Evolutionary conservation across 2,329 filamentous ascomycete species (phyloP).

Genomic region (Plenodomus biglobosus): DNA sequence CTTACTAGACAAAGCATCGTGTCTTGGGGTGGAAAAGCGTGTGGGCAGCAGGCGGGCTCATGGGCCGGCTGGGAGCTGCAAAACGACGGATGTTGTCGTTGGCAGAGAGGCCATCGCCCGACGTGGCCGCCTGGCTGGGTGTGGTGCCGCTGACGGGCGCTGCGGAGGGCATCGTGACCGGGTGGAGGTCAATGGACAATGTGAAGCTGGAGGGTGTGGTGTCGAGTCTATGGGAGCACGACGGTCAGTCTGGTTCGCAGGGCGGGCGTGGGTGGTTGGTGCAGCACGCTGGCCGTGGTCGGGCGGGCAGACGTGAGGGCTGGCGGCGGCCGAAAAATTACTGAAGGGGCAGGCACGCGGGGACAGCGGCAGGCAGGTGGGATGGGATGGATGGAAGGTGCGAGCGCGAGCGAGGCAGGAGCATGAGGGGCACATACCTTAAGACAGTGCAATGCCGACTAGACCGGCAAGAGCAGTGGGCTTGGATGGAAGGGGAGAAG

Average conservation of each 20-base stretch:
- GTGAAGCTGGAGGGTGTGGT: constrained; percentile 4
- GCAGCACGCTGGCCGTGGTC: too few species aligned
- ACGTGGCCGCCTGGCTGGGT: constrained; percentile 34
- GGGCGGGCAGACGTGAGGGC: constrained; percentile 36
- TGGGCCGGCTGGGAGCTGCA: constrained; percentile 83
- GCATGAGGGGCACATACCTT: constrained; percentile 28
- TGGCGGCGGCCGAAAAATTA: constrained; percentile 20
- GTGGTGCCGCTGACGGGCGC: constrained; percentile 40
- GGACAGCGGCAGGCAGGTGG: constrained; percentile 12
- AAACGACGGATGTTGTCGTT: constrained; percentile 99
- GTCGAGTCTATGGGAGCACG: constrained; percentile 9
- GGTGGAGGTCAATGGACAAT: constrained; percentile 23
- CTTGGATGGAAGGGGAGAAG: constrained; percentile 31
- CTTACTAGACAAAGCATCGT: constrained; percentile 96
- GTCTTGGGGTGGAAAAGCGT: constrained; percentile 99
- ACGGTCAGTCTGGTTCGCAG: constrained; percentile 18
- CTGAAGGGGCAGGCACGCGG: constrained; percentile 20
- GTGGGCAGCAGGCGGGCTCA: constrained; percentile 85
- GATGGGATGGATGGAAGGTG: neutral
- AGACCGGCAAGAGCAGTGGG: constrained; percentile 17
- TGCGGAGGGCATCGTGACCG: constrained; percentile 49
- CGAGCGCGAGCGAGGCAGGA: constrained; percentile 8
- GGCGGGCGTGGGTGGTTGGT: constrained; percentile 2
- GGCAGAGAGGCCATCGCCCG: constrained; percentile 60
- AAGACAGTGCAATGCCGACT: constrained; percentile 22